phyloP scores from a whole-genome alignment of 192 early-diverging fungal species.

The Gorgonomyces haynaldii region DNA sequence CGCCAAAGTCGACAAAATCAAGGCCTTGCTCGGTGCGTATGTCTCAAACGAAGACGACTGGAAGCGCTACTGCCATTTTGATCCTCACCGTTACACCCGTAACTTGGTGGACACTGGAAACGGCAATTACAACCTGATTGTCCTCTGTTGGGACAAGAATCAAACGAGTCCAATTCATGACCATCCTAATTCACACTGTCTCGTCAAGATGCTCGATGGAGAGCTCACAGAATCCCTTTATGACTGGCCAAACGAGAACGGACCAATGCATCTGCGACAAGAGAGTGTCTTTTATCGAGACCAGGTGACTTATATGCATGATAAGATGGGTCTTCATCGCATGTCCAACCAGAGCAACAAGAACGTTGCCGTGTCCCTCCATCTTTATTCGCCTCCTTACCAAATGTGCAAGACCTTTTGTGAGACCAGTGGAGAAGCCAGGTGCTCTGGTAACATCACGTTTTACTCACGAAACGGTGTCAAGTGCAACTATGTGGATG shows the following conservation, averaged over 20 bases:
- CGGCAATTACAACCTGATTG: slow-evolving; percentile 85
- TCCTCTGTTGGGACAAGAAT: slow-evolving; percentile 62
- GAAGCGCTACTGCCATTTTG: slow-evolving; percentile 63
- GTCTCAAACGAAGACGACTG: slow-evolving; percentile 59
- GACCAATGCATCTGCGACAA: not conserved
- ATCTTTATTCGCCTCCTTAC: slow-evolving; percentile 84
- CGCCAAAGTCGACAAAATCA: slow-evolving; percentile 40
- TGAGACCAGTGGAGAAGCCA: slow-evolving; percentile 54
- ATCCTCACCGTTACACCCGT: slow-evolving; percentile 66
- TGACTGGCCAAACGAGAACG: slow-evolving; percentile 52
- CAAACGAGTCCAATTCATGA: slow-evolving; percentile 72
- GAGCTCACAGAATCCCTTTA: slow-evolving; percentile 66
- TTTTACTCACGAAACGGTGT: slow-evolving; percentile 38
- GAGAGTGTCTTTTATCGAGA: slow-evolving; percentile 37
- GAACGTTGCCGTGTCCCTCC: slow-evolving; percentile 64
- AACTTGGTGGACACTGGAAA: slow-evolving; percentile 84
- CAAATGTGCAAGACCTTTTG: slow-evolving; percentile 75
- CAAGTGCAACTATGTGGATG: slow-evolving; percentile 3
- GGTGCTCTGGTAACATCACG: slow-evolving; percentile 43
- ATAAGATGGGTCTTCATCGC: slow-evolving; percentile 80
- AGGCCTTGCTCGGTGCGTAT: slow-evolving; percentile 57
- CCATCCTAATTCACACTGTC: slow-evolving; percentile 78
- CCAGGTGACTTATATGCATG: slow-evolving; percentile 78
- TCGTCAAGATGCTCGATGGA: slow-evolving; percentile 84
- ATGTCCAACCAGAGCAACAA: slow-evolving; percentile 52